These are phyloP conservation scores for Diaporthe caulivora DNA, from an alignment of 2,329 filamentous ascomycete genomes.

Conservation along the genomic window DNA sequence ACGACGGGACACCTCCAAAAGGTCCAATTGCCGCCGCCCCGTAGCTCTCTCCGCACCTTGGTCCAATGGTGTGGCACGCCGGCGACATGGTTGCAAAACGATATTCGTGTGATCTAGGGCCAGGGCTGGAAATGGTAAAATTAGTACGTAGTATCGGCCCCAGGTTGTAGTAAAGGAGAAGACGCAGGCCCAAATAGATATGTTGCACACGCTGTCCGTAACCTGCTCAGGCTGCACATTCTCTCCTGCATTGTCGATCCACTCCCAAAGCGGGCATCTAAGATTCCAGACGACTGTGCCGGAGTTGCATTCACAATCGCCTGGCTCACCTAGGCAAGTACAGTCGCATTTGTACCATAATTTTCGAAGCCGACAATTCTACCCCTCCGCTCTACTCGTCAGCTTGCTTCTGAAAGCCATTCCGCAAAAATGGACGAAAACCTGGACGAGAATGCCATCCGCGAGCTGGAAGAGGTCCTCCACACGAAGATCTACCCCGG, in stretches of 20 bases:
- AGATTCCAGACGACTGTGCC: not conserved
- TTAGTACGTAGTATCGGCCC: conserved; percentile 8
- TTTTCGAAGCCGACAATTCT: not conserved
- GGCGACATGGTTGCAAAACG: conserved; percentile 17
- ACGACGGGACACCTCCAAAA: conserved; percentile 3
- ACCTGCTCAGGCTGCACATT: not conserved
- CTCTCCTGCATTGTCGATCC: not conserved
- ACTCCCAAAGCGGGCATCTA: not conserved
- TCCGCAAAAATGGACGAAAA: conserved; percentile 43
- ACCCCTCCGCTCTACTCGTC: not conserved
- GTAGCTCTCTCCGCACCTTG: conserved; percentile 18
- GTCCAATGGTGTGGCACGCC: conserved; percentile 26
- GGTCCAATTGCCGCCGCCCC: conserved; percentile 20
- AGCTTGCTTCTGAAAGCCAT: not conserved
- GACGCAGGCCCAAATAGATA: not conserved
- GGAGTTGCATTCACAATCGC: conserved; percentile 2
- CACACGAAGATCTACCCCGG: conserved; percentile 51
- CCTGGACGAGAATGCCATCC: conserved; percentile 42
- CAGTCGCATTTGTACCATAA: not conserved
- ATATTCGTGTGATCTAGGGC: conserved; percentile 9
- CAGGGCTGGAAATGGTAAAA: not conserved
- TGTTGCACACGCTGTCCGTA: not conserved
- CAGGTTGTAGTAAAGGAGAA: not conserved
- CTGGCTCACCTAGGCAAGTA: not conserved
- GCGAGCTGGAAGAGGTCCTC: conserved; percentile 44